phyloP scores from a whole-genome alignment of 2,329 filamentous ascomycete genomes.

The Phyllachora maydis region DNA sequence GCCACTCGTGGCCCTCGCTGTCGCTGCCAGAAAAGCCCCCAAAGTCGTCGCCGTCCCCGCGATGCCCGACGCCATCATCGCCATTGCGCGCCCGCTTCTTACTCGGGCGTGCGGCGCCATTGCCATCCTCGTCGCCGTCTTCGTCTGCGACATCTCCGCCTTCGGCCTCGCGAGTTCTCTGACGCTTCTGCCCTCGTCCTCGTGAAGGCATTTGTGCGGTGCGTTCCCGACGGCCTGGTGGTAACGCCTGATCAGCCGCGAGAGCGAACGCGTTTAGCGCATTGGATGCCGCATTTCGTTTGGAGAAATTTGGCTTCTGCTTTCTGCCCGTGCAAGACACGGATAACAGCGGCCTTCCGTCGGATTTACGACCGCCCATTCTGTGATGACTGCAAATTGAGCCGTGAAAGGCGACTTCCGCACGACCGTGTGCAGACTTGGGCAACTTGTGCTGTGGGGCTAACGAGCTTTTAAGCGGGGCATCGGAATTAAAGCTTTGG shows the following conservation, averaged over 20 bases:
- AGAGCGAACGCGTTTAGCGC: slow-evolving; percentile 37
- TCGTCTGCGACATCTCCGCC: slow-evolving; percentile 29
- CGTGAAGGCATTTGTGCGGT: too few relatives aligned
- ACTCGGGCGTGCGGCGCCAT: slow-evolving; percentile 30
- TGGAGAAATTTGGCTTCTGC: slow-evolving; percentile 9
- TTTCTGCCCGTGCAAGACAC: slow-evolving; percentile 8
- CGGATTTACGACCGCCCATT: slow-evolving; percentile 38
- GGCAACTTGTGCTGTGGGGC: too few relatives aligned
- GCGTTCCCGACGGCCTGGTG: too few relatives aligned
- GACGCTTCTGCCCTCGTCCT: slow-evolving; percentile 13
- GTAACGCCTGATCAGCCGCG: slow-evolving; percentile 31
- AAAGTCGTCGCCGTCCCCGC: slow-evolving; percentile 30
- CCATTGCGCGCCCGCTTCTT: slow-evolving; percentile 19
- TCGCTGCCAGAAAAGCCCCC: slow-evolving; percentile 59
- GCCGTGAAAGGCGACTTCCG: too few relatives aligned
- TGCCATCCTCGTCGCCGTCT: slow-evolving; percentile 42
- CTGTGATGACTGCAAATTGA: slow-evolving; percentile 4
- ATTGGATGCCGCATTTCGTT: slow-evolving; percentile 24
- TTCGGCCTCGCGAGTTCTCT: slow-evolving; percentile 23
- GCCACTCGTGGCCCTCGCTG: slow-evolving; percentile 73
- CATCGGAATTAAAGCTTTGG: too few relatives aligned
- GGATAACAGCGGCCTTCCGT: slow-evolving; percentile 28
- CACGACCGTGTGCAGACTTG: too few relatives aligned
- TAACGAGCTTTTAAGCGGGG: too few relatives aligned
- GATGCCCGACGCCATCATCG: too few relatives aligned